Conservation (phyloP, 2,329 filamentous ascomycete species). For the Botryotinia calthae region DNA sequence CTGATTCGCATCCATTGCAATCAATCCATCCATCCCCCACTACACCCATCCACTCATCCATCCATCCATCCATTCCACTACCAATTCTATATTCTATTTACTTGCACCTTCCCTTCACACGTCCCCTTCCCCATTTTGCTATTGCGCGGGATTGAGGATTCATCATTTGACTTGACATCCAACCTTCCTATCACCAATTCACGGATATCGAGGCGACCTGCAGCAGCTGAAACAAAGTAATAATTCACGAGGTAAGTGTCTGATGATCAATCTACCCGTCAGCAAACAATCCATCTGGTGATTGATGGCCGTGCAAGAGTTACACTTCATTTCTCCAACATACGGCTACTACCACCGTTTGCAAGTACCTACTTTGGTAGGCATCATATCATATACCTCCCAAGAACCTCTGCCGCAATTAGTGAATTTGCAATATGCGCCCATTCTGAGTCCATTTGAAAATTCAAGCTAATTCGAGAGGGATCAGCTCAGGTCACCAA, state of each 20-base stretch:
- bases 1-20: neutral
- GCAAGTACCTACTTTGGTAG: neutral
- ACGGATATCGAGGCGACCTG: conserved; percentile 14
- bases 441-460: neutral
- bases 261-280: conserved; percentile 20
- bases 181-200: neutral
- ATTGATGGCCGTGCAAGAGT: conserved; percentile 17
- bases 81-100: neutral
- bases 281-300: conserved; percentile 15
- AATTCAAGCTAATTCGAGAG: neutral
- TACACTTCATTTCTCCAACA: conserved; percentile 12
- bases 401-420: neutral
- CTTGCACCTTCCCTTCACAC: neutral
- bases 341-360: neutral
- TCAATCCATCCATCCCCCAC: too few relatives aligned
- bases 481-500: neutral
- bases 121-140: neutral
- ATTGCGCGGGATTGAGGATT: neutral
- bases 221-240: conserved; percentile 12
- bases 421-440: conserved; percentile 1
- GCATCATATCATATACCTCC: neutral
- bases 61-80: neutral
- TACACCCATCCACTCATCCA: too few relatives aligned
- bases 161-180: conserved; percentile 1
- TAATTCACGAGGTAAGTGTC: conserved; percentile 19